Percentiles rank a stretch among this genome's conserved stretches.
These are phyloP conservation scores for Fremontodendron californicum DNA, from an alignment of 345 rosid genomes.

Conservation along the genomic window DNA sequence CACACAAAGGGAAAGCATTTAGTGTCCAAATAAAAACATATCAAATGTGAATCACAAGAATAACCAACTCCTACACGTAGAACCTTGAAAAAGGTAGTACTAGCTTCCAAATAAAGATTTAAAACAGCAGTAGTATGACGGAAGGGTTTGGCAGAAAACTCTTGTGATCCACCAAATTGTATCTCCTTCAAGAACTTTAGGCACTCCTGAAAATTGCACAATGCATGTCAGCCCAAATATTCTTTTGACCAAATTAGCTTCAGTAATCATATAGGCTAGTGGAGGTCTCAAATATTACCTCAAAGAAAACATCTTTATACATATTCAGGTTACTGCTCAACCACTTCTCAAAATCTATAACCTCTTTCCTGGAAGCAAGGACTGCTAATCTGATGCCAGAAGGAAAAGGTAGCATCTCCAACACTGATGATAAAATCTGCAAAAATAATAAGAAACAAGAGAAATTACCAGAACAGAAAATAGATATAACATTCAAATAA, in stretches of 20 bases:
- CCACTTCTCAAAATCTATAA: slow-evolving; percentile 84
- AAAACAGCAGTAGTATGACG: slow-evolving; percentile 51
- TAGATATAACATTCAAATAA: background rate
- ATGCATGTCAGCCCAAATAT: slow-evolving; percentile 12
- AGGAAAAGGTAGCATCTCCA: slow-evolving; percentile 71
- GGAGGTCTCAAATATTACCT: slow-evolving; percentile 42
- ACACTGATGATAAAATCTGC: slow-evolving; percentile 66
- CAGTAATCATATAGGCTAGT: background rate
- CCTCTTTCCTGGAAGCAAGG: slow-evolving; percentile 72
- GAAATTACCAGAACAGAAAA: background rate
- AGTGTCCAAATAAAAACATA: background rate
- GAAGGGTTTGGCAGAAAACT: slow-evolving; percentile 53
- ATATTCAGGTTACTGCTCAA: slow-evolving; percentile 47
- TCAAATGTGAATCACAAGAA: background rate
- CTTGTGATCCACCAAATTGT: slow-evolving; percentile 60
- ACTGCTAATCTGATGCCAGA: slow-evolving; percentile 71
- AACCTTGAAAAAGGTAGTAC: slow-evolving; percentile 69
- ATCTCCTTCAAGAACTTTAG: slow-evolving; percentile 72
- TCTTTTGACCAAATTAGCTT: background rate
- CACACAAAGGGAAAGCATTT: background rate
- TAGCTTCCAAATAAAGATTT: slow-evolving; percentile 58
- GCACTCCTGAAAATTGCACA: slow-evolving; percentile 64
- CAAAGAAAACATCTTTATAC: slow-evolving; percentile 69
- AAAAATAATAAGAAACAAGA: slow-evolving; percentile 13
- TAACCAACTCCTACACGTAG: background rate